phyloP scores from a whole-genome alignment of 139 green algal species.

The Zygnema cylindricum region DNA sequence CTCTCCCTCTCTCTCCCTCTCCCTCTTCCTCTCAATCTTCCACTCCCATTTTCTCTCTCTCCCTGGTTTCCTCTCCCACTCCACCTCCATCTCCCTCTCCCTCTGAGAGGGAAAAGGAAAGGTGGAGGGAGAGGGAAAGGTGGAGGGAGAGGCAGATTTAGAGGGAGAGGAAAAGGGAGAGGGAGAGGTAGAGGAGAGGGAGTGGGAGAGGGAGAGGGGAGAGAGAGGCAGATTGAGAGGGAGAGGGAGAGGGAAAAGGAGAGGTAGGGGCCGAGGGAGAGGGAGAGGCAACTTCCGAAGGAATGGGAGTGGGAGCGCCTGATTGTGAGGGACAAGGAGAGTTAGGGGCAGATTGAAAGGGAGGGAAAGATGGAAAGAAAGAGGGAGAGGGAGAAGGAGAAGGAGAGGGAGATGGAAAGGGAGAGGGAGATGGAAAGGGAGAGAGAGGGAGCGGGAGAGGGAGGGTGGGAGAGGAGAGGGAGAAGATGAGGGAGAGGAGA shows the following conservation, averaged over 20 bases:
- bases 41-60: background rate
- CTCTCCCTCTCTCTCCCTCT: background rate
- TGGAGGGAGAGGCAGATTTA: slow-evolving; percentile 6
- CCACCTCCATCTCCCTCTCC: background rate
- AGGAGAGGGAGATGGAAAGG: background rate
- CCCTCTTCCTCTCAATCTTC: background rate
- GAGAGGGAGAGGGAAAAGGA: background rate
- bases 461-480: background rate
- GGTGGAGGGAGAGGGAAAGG: background rate
- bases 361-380: background rate
- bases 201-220: background rate
- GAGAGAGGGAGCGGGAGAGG: background rate
- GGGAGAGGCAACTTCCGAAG: background rate
- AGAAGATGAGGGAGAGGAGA: background rate
- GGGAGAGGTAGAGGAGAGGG: slow-evolving; percentile 16
- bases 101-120: background rate
- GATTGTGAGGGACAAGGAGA: too few relatives aligned
- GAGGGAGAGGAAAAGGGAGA: slow-evolving; percentile 2
- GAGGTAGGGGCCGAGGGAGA: background rate
- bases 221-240: background rate
- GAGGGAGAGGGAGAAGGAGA: background rate
- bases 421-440: background rate
- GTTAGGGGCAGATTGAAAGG: background rate
- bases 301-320: too few relatives aligned
- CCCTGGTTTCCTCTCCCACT: background rate